Percentiles rank a stretch among this genome's conserved stretches.
These are phyloP conservation scores for Colletotrichum plurivorum DNA, from an alignment of 2,329 filamentous ascomycete genomes.

Conservation along the genomic window DNA sequence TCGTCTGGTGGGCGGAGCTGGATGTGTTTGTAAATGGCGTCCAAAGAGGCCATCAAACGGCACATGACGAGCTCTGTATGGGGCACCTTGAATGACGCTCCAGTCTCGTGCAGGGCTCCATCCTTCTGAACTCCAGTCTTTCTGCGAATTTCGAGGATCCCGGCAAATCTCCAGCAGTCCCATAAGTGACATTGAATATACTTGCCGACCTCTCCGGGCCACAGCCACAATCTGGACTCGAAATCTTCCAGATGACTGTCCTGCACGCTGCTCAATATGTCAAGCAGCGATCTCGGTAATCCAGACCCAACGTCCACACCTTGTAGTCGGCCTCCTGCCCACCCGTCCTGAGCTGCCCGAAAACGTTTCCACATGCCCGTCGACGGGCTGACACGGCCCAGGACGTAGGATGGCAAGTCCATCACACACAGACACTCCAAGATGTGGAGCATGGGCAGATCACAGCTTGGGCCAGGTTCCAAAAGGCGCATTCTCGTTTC, in stretches of 20 bases:
- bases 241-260: neutral
- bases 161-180: conserved; percentile 5
- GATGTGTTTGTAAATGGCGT: conserved; percentile 1
- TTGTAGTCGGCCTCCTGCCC: neutral
- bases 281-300: conserved; percentile 8
- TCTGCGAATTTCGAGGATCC: conserved; percentile 4
- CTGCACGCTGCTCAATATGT: neutral
- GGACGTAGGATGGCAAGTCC: neutral
- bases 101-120: neutral
- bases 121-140: neutral
- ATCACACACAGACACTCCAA: neutral
- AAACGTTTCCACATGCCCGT: conserved; percentile 1
- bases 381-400: neutral
- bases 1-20: neutral
- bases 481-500: conserved; percentile 1
- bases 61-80: conserved; percentile 1
- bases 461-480: neutral
- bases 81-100: neutral
- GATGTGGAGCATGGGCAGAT: neutral
- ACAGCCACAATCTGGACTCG: neutral
- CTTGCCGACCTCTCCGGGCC: conserved; percentile 4
- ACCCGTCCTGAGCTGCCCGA: neutral
- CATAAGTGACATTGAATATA: conserved; percentile 8
- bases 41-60: conserved; percentile 1
- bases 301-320: neutral